These are phyloP conservation scores for Immersiella caudata DNA, from an alignment of 495 filamentous ascomycete genomes.

Conservation along the genomic window DNA sequence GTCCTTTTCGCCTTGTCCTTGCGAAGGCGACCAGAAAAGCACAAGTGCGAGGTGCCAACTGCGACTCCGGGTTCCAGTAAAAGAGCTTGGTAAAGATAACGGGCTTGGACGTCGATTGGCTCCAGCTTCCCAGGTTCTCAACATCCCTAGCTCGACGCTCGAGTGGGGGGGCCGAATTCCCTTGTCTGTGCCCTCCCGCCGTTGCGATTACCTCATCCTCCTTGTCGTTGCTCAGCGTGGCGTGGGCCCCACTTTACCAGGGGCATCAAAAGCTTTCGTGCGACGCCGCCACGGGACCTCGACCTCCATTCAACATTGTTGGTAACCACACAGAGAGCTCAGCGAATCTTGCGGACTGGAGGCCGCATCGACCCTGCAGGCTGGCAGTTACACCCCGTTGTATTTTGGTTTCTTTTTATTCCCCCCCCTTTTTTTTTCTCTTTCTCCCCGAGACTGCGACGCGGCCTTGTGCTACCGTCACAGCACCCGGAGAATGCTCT, in stretches of 20 bases:
- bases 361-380: neutral
- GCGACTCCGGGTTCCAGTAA: conserved; percentile 11
- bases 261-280: neutral
- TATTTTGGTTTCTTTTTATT: neutral
- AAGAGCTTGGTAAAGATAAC: conserved; percentile 28
- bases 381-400: neutral
- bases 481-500: neutral
- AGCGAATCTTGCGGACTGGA: neutral
- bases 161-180: conserved; percentile 2
- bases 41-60: conserved; percentile 2
- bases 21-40: conserved; percentile 1
- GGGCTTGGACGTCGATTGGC: conserved; percentile 14
- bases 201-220: neutral
- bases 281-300: neutral
- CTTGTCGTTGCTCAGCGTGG: conserved; percentile 4
- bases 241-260: conserved; percentile 11
- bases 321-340: neutral
- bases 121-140: neutral
- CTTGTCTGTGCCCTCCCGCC: conserved; percentile 6
- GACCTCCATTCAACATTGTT: conserved; percentile 2
- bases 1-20: neutral
- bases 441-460: neutral
- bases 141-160: too few species aligned
- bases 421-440: neutral
- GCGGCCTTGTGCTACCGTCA: neutral